Conservation (phyloP, 208 protist species). For the Kentomonas sorsogonicus region DNA sequence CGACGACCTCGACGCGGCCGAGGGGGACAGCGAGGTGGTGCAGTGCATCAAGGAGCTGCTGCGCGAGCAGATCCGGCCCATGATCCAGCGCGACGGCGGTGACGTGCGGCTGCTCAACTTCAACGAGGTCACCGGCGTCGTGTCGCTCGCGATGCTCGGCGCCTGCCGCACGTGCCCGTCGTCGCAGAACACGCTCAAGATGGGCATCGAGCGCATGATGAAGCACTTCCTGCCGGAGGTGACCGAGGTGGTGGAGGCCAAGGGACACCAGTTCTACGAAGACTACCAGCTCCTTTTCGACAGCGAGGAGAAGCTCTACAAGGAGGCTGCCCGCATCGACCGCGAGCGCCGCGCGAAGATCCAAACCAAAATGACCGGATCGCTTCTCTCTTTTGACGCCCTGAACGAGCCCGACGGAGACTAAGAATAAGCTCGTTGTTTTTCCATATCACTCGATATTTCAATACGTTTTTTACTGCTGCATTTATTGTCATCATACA, state of each 20-base stretch:
- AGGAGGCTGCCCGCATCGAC: slow-evolving; percentile 64
- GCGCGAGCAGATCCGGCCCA: slow-evolving; percentile 83
- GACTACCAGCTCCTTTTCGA: slow-evolving; percentile 76
- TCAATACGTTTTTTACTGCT: neutral
- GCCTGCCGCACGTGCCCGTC: slow-evolving; percentile 88
- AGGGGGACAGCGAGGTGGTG: slow-evolving; percentile 81
- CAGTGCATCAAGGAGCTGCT: slow-evolving; percentile 94
- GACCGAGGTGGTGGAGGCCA: slow-evolving; percentile 63
- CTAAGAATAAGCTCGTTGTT: slow-evolving; percentile 4
- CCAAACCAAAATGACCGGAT: slow-evolving; percentile 31
- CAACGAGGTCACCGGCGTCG: slow-evolving; percentile 81
- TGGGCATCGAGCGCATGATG: slow-evolving; percentile 89
- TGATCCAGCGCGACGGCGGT: slow-evolving; percentile 91
- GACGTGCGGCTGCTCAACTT: slow-evolving; percentile 88
- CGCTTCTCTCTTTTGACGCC: slow-evolving; percentile 62
- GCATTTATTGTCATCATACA: neutral
- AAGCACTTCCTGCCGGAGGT: slow-evolving; percentile 92
- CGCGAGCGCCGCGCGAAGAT: slow-evolving; percentile 44
- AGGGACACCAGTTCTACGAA: slow-evolving; percentile 77
- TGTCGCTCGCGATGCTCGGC: slow-evolving; percentile 87
- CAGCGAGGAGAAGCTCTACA: slow-evolving; percentile 72
- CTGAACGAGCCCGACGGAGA: slow-evolving; percentile 85
- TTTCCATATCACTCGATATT: slow-evolving; percentile 14
- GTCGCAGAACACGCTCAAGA: slow-evolving; percentile 84
- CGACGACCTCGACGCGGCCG: slow-evolving; percentile 65